Percentiles rank a stretch among this genome's conserved stretches.
Evolutionary conservation across 176 grass and related monocot genomes (phyloP).

Genomic region (Elaeis guineensis): DNA sequence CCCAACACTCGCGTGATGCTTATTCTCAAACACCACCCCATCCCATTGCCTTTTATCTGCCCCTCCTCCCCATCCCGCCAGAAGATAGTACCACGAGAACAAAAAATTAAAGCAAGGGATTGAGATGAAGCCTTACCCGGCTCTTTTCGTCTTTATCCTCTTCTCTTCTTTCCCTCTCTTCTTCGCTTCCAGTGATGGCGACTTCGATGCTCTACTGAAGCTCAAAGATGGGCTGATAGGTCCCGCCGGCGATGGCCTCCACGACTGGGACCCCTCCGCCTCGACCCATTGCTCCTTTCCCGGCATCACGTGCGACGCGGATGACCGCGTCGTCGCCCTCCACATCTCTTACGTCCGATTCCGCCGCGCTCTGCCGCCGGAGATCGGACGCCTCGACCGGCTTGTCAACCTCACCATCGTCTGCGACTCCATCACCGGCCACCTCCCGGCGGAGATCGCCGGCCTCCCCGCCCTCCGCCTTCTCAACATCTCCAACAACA

Average conservation of each 20-base stretch:
- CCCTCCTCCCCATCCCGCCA: too few relatives aligned
- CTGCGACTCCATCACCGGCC: slow-evolving; percentile 25
- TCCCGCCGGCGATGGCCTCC: slow-evolving; percentile 15
- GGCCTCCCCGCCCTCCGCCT: slow-evolving; percentile 31
- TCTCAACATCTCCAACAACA: slow-evolving; percentile 88
- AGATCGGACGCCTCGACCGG: slow-evolving; percentile 36
- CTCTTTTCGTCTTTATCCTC: too few relatives aligned
- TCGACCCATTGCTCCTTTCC: slow-evolving; percentile 47
- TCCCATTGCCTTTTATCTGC: too few relatives aligned
- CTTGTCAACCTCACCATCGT: slow-evolving; percentile 65
- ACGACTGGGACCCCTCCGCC: slow-evolving; percentile 44
- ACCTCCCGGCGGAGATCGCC: slow-evolving; percentile 19
- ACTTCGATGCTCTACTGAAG: slow-evolving; percentile 33
- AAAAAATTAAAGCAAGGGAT: too few relatives aligned
- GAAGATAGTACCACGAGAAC: too few relatives aligned
- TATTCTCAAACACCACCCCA: too few relatives aligned
- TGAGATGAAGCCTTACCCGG: too few relatives aligned
- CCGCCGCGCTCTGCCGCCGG: slow-evolving; percentile 28
- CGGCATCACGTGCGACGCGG: slow-evolving; percentile 39
- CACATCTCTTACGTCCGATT: slow-evolving; percentile 43
- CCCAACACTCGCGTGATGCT: too few relatives aligned
- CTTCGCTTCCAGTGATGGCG: slow-evolving; percentile 28
- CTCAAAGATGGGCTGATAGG: slow-evolving; percentile 34
- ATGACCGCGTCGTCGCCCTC: slow-evolving; percentile 46
- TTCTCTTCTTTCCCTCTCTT: background rate